Evolutionary conservation across 371 early-diverging fungal genomes (phyloP), one percentile per base, ranked within the genome.

Genomic region (Gilbertella persicaria): DNA sequence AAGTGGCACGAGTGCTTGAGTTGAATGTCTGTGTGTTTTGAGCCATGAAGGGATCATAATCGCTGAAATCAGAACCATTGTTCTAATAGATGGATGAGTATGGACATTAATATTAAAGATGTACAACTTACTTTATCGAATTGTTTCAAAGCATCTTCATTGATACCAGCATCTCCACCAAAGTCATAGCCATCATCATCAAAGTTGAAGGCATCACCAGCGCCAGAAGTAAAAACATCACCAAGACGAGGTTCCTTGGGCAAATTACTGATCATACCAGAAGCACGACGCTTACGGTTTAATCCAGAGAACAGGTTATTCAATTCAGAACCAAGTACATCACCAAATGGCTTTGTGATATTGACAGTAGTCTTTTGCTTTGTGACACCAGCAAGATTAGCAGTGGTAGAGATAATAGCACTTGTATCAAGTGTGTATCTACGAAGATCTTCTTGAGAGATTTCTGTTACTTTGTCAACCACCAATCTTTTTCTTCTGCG

Each of bases 381-480:
- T 5, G 25, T 7, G 7, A 7, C 48, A 10, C 19, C 25, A 12
- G n/a, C 26, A 5, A 21, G 14, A 6, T 21, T 23, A 4, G 42
- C 14, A 13, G 61, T 62, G 39, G 55, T 55, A 43, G 50, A 41
- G 9, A 78, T 62, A 33, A 70, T 79, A 40, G 65, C 53, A 17
- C 72, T 62, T 1, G 87, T 71, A 64, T 87, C 79, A 14, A 62
- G 40, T 14, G 81, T 67, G 56, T 79, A 79, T 23, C 57, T 44
- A 48, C 64, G 60, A 21, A 89, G 68, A 26, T 76, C 71, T 10
- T 70, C 75, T 46, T 77, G 71, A 5, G 88, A 69, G 50, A 93
- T 79, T 65, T 91, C 89, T 0, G 86, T 90, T 24, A 77, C 68
- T 3, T 75, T 71, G 60, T 93, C 92, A 1, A 87, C 79, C 3